phyloP scores from a whole-genome alignment of 2,329 filamentous ascomycete genomes.

The Cordyceps tenuipes region DNA sequence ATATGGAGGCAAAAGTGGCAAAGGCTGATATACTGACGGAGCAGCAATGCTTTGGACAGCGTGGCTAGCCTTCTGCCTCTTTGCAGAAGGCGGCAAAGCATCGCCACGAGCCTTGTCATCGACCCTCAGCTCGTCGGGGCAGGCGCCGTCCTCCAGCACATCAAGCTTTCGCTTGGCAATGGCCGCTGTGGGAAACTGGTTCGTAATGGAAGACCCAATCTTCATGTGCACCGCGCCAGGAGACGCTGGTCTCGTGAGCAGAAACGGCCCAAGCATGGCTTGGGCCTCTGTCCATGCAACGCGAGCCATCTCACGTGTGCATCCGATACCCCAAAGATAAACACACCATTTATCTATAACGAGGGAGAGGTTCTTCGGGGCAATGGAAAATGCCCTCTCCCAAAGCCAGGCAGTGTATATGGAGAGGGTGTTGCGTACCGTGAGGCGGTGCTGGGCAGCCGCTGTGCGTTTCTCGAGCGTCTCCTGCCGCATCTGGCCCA shows the following conservation, averaged over 20 bases:
- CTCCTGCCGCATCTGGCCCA: conserved; percentile 19
- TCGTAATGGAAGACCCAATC: not conserved
- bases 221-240: not conserved
- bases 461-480: conserved; percentile 18
- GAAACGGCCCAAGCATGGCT: not conserved
- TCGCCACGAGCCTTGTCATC: not conserved
- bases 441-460: conserved; percentile 10
- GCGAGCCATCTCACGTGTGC: conserved; percentile 7
- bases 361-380: not conserved
- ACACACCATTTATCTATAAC: conserved; percentile 7
- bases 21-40: not conserved
- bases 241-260: not conserved
- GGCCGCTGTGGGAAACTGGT: not conserved
- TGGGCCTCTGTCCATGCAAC: not conserved
- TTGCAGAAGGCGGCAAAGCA: not conserved
- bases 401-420: conserved; percentile 23
- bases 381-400: conserved; percentile 12
- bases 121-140: not conserved
- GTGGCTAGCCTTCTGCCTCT: not conserved
- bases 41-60: not conserved
- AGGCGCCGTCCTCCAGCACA: not conserved
- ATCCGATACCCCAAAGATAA: conserved; percentile 8
- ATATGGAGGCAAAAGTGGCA: not conserved
- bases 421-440: conserved; percentile 14
- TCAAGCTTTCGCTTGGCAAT: not conserved